Base-by-base conservation (phyloP, 2,329 filamentous ascomycete genomes). In the Eutypella sp. region DNA sequence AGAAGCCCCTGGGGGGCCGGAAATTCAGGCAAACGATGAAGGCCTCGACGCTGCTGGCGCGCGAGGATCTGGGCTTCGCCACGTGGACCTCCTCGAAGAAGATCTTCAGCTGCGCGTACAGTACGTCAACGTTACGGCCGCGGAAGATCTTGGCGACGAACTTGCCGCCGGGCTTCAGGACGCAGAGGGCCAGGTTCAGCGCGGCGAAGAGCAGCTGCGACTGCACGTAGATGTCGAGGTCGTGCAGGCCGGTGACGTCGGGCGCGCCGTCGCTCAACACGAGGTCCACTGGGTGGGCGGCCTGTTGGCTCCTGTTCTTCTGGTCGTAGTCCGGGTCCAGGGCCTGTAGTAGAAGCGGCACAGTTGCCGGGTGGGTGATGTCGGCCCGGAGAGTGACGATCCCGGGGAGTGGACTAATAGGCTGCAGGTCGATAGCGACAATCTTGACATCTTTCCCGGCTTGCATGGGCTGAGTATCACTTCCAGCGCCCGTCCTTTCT, bases 61-160 rank as follows among this genome's bases (percentile, higher is more conserved):
- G 80, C 60, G 89, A 96, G 52, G 89, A 95, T 44, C 93, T 76
- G 2, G 93, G 93, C 71, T 99, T 99, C 11, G 93, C 91, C 15
- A 97, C 89, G 19, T 89, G 81, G 36, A 99, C 93, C 44, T 81
- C 74, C 54, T 86, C 81, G 56, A 99, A 99, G 45, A 97, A 90
- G 18, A 92, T 81, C 64, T 91, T 93, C 44, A 99, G 78, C 65
- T 99, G 93, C 2, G 90, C 90, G 62, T 93, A 97, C 8, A 99
- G 79, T 20, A 97, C 74, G 62, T 97, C 93, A n/a, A 97, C 91
- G 59, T 97, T 93, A 57, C 90, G 85, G 15, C 89, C 91, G 15
- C 93, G 76, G 71, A 99, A 99, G 50, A 99, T 96, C 73, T 99
- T 99, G 48, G 93, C 93, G 7, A 99, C 92, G 58, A 99, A 99